phyloP scores from a whole-genome alignment of 1,284 basidiomycete genomes.

The Sanghuangporus sanghuang region DNA sequence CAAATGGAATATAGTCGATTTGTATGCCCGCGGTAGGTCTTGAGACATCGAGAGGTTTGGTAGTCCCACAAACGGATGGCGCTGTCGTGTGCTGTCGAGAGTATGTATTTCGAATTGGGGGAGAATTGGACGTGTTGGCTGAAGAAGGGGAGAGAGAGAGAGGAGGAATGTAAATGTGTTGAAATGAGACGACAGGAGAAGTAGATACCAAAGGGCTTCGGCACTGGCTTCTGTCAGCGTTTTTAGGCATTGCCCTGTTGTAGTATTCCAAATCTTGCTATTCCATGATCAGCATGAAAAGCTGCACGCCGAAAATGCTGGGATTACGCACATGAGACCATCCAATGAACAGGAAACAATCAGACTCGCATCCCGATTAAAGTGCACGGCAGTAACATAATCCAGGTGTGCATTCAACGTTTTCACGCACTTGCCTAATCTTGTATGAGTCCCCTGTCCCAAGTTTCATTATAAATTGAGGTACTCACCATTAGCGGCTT shows the following conservation, averaged over 20 bases:
- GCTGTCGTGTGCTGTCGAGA: constrained; percentile 88
- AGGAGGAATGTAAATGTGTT: not conserved
- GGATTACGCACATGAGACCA: constrained; percentile 76
- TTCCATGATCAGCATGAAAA: not conserved
- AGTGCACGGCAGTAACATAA: constrained; percentile 91
- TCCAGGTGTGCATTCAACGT: constrained; percentile 90
- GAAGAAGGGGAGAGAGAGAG: constrained; percentile 8
- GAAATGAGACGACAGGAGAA: not conserved
- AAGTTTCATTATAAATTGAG: not conserved
- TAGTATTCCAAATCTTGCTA: constrained; percentile 94
- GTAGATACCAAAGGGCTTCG: constrained; percentile 75
- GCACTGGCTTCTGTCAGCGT: constrained; percentile 85
- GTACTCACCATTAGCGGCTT: constrained; percentile 64
- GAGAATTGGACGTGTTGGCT: constrained; percentile 90
- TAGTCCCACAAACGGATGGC: constrained; percentile 95
- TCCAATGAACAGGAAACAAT: constrained; percentile 91
- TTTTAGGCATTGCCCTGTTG: constrained; percentile 91
- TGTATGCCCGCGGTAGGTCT: constrained; percentile 82
- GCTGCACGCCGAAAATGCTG: not conserved
- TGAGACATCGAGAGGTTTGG: constrained; percentile 85
- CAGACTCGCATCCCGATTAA: constrained; percentile 88
- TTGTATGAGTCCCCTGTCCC: no score
- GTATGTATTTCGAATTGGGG: constrained; percentile 89
- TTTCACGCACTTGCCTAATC: constrained; percentile 70
- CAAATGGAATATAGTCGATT: constrained; percentile 79